Evolutionary conservation across 495 filamentous ascomycete species (phyloP).

Genomic region (Chaetomidium leptoderma): DNA sequence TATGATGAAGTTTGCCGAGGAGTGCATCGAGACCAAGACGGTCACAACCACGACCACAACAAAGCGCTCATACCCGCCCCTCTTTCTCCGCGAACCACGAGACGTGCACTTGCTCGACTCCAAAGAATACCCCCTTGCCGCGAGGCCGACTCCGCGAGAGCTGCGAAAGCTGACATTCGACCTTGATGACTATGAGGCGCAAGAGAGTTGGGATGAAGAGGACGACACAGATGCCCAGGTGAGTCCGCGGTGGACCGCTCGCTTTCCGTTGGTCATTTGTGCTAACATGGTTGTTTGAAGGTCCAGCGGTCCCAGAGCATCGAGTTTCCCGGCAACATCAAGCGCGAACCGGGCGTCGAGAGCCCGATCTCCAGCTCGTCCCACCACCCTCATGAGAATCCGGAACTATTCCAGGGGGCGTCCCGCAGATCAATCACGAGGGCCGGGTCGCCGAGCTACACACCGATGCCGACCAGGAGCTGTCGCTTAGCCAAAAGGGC

Average conservation of each 20-base stretch:
- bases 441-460: constrained; percentile 36
- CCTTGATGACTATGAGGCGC: constrained; percentile 49
- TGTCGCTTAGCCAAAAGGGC: constrained; percentile 29
- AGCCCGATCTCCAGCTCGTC: constrained; percentile 23
- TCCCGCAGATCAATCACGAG: constrained; percentile 26
- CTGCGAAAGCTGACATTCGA: constrained; percentile 71
- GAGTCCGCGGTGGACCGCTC: not conserved
- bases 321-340: constrained; percentile 32
- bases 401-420: constrained; percentile 24
- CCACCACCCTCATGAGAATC: constrained; percentile 21
- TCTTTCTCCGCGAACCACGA: constrained; percentile 70
- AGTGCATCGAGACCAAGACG: constrained; percentile 58
- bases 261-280: constrained; percentile 1
- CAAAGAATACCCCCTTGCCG: constrained; percentile 85
- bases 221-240: constrained; percentile 46
- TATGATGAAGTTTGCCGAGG: constrained; percentile 48
- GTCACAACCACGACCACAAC: constrained; percentile 95
- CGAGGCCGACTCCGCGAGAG: constrained; percentile 69
- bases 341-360: constrained; percentile 35
- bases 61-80: constrained; percentile 79
- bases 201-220: constrained; percentile 59
- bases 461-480: constrained; percentile 25
- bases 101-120: constrained; percentile 72
- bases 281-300: constrained; percentile 22
- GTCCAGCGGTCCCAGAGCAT: constrained; percentile 32